phyloP scores from a whole-genome alignment of 164 flowering plant species.

The grape (Vitis vinifera) region DNA sequence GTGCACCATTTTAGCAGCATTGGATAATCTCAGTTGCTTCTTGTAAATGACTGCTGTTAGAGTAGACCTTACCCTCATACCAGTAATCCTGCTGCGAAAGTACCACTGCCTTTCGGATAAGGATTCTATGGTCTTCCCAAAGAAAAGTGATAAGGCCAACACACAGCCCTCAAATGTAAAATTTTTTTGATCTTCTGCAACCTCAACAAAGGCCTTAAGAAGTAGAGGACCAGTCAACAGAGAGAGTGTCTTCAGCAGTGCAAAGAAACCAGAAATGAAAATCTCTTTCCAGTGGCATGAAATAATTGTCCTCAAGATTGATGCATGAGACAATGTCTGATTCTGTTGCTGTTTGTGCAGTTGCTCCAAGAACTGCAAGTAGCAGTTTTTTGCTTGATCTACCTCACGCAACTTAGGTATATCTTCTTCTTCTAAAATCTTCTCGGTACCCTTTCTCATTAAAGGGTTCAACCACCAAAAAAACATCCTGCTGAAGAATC shows the following conservation, averaged over 20 bases:
- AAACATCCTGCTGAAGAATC: too few relatives aligned
- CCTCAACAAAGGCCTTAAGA: conserved; percentile 34
- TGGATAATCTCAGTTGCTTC: conserved; percentile 36
- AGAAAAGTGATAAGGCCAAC: conserved; percentile 25
- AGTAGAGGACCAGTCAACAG: conserved; percentile 34
- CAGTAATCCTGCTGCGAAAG: conserved; percentile 29
- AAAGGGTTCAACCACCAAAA: too few relatives aligned
- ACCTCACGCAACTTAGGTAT: too few relatives aligned
- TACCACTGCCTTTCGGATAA: conserved; percentile 38
- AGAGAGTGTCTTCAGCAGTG: conserved; percentile 30
- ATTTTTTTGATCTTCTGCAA: conserved; percentile 27
- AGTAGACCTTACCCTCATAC: conserved; percentile 28
- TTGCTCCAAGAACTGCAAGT: conserved; percentile 7
- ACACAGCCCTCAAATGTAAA: conserved; percentile 32
- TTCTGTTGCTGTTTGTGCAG: conserved; percentile 13
- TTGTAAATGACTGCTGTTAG: conserved; percentile 37
- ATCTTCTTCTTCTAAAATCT: too few relatives aligned
- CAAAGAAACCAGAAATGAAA: conserved; percentile 32
- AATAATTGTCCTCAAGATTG: conserved; percentile 45
- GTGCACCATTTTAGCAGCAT: conserved; percentile 25
- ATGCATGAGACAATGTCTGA: conserved; percentile 31
- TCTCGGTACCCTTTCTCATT: too few relatives aligned
- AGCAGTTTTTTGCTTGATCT: too few relatives aligned
- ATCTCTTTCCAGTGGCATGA: conserved; percentile 34
- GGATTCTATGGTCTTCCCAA: conserved; percentile 31